phyloP scores from a whole-genome alignment of 2,329 filamentous ascomycete species.

The Knufia petricola region DNA sequence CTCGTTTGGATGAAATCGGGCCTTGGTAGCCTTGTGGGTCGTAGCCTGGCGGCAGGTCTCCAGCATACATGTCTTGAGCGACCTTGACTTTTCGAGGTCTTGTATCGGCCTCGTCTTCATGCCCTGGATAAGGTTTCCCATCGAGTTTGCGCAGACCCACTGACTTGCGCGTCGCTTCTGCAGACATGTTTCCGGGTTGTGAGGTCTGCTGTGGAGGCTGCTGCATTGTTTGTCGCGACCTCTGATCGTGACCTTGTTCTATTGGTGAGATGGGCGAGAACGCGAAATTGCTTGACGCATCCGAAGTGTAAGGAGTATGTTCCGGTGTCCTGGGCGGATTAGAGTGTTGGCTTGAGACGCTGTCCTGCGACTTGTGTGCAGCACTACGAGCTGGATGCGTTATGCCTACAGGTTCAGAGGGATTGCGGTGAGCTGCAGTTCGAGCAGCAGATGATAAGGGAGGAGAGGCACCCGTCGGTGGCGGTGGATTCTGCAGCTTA shows the following conservation, averaged over 20 bases:
- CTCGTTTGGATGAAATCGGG: constrained; percentile 10
- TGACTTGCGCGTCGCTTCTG: constrained; percentile 10
- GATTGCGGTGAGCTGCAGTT: background rate
- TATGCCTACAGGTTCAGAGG: constrained; percentile 4
- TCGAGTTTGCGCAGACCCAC: constrained; percentile 17
- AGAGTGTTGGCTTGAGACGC: background rate
- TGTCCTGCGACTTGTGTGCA: background rate
- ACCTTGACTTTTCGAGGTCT: constrained; percentile 18
- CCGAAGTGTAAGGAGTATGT: constrained; percentile 5
- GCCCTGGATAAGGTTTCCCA: constrained; percentile 15
- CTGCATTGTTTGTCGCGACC: constrained; percentile 10
- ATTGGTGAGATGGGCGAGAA: constrained; percentile 22
- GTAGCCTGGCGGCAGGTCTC: constrained; percentile 20
- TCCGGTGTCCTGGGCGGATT: constrained; percentile 7
- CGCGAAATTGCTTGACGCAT: background rate
- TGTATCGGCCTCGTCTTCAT: constrained; percentile 11
- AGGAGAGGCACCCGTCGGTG: background rate
- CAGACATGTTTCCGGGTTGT: constrained; percentile 9
- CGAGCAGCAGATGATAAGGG: background rate
- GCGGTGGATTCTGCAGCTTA: background rate
- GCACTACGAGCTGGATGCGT: background rate
- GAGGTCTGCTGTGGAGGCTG: constrained; percentile 6
- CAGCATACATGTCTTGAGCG: constrained; percentile 23
- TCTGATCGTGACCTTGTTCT: constrained; percentile 7
- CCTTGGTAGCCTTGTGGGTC: constrained; percentile 12